phyloP scores from a whole-genome alignment of 75 land plant species.

The Pinus albicaulis region DNA sequence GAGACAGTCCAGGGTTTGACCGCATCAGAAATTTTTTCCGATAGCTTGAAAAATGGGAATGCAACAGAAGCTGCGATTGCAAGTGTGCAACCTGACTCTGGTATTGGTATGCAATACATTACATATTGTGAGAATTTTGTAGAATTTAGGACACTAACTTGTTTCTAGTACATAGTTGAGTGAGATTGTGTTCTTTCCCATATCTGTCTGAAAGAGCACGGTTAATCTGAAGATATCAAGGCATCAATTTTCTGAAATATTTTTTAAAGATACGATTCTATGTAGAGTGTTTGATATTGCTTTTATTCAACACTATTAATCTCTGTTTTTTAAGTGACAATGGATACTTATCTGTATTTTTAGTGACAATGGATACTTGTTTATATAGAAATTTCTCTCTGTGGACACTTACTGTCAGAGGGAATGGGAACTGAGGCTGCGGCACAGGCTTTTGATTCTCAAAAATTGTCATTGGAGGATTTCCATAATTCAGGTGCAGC shows the following conservation, averaged over 20 bases:
- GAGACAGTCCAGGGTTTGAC: background rate
- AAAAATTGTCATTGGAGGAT: constrained; percentile 43
- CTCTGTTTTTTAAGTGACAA: background rate
- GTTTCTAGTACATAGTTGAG: background rate
- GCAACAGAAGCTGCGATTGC: constrained; percentile 3
- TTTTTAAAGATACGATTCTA: background rate
- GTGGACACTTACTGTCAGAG: constrained; percentile 48
- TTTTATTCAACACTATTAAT: background rate
- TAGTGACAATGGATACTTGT: constrained; percentile 10
- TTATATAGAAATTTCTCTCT: constrained; percentile 51
- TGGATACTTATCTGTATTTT: background rate
- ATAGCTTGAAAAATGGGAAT: background rate
- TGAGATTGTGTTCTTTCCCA: background rate
- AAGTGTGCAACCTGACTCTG: background rate
- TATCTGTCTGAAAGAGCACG: background rate
- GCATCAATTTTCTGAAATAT: background rate
- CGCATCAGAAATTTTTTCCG: constrained; percentile 1
- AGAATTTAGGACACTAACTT: background rate
- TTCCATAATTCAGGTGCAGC: constrained; percentile 35
- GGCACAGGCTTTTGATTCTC: constrained; percentile 50
- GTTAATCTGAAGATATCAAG: background rate
- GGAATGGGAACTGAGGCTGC: constrained; percentile 76
- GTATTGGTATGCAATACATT: constrained; percentile 11
- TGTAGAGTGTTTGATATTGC: background rate
- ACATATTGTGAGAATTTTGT: constrained; percentile 4